phyloP scores from a whole-genome alignment of 2,329 filamentous ascomycete genomes.

The Endocalyx cinctus region DNA sequence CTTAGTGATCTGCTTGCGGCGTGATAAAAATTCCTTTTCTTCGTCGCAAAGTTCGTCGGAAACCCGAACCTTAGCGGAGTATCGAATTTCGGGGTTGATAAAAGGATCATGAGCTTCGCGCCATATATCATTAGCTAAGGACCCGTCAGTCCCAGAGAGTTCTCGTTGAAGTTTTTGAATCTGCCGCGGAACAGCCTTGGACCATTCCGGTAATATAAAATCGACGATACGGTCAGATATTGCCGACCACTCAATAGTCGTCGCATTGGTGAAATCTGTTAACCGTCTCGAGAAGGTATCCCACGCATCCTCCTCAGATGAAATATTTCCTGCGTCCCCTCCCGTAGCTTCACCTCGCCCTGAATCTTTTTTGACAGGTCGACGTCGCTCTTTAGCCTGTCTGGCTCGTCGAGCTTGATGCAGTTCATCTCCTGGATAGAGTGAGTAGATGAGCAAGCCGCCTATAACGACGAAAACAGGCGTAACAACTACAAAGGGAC shows the following conservation, averaged over 20 bases:
- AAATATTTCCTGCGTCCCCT: constrained; percentile 5
- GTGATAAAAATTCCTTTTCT: constrained; percentile 69
- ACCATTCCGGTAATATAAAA: constrained; percentile 78
- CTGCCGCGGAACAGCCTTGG: constrained; percentile 68
- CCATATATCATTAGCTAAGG: constrained; percentile 91
- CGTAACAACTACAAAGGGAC: constrained; percentile 21
- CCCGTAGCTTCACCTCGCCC: constrained; percentile 8
- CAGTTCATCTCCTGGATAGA: constrained; percentile 34
- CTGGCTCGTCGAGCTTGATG: constrained; percentile 17
- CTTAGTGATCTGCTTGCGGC: constrained; percentile 63
- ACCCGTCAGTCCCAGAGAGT: constrained; percentile 81
- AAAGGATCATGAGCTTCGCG: constrained; percentile 78
- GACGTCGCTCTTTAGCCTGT: constrained; percentile 8
- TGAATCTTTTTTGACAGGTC: too few relatives aligned
- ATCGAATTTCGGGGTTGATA: constrained; percentile 81
- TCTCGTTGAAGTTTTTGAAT: constrained; percentile 82
- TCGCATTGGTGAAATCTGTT: constrained; percentile 48
- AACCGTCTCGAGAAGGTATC: constrained; percentile 42
- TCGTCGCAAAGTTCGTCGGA: constrained; percentile 77
- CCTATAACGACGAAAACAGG: constrained; percentile 27
- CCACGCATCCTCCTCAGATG: constrained; percentile 37
- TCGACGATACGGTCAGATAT: constrained; percentile 60
- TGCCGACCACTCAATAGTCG: constrained; percentile 50
- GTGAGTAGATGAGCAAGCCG: constrained; percentile 32
- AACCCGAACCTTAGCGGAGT: constrained; percentile 76